These are phyloP conservation scores for Wallacemonas sp. DNA, from an alignment of 208 protist species.

Conservation along the genomic window DNA sequence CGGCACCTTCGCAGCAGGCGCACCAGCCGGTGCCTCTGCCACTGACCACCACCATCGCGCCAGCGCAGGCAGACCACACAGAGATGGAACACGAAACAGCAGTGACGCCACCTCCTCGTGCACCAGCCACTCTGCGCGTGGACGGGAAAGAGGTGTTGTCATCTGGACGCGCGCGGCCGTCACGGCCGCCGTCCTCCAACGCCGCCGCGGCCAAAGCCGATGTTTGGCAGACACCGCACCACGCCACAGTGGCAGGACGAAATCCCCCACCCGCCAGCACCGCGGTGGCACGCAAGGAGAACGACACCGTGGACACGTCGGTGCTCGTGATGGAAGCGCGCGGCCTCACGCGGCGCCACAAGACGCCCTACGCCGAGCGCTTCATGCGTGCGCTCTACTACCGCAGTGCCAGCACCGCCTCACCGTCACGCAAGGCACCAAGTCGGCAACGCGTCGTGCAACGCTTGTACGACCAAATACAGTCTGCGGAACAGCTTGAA, in stretches of 20 bases:
- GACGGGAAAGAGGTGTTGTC: neutral
- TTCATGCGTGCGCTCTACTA: constrained; percentile 52
- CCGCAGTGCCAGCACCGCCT: constrained; percentile 1
- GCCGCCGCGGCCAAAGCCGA: neutral
- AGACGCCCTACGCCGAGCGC: constrained; percentile 35
- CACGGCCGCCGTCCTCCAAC: neutral
- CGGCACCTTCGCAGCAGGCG: neutral
- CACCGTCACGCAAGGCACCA: neutral
- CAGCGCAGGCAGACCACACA: no score
- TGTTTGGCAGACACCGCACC: neutral
- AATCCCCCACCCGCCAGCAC: neutral
- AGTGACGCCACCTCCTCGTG: no score
- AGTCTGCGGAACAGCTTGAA: neutral
- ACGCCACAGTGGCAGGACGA: neutral
- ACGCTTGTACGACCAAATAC: neutral
- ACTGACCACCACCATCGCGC: no score
- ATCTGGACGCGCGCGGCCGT: neutral
- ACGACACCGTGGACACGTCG: neutral
- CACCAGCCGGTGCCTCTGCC: neutral
- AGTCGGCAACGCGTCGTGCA: constrained; percentile 3
- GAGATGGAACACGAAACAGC: no score
- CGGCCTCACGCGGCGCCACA: constrained; percentile 4
- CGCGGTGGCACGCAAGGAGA: no score
- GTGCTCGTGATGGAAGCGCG: neutral
- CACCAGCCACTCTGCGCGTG: neutral